Percentiles rank a stretch among this genome's conserved stretches.
Evolutionary conservation across 2,329 filamentous ascomycete genomes (phyloP).

Genomic region (Ophiostoma novo-ulmi): DNA sequence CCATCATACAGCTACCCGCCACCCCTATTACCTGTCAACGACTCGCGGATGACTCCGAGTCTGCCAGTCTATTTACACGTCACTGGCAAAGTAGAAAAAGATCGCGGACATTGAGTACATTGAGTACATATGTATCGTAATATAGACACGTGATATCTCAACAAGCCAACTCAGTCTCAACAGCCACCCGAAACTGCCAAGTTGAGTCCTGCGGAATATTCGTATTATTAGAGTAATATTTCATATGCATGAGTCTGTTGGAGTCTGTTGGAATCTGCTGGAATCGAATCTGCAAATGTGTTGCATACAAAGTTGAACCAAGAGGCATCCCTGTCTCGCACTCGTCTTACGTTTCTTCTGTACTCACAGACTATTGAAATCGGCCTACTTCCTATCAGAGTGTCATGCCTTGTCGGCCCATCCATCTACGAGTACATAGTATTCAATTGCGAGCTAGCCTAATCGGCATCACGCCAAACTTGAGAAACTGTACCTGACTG

Average conservation of each 20-base stretch:
- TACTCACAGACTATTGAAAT: no score
- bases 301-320: background rate
- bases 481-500: background rate
- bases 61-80: slow-evolving; percentile 3
- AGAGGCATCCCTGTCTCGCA: background rate
- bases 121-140: background rate
- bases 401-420: no score
- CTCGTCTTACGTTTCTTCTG: no score
- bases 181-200: slow-evolving; percentile 6
- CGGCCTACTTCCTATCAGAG: no score
- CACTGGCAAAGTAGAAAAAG: slow-evolving; percentile 2
- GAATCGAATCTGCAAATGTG: background rate
- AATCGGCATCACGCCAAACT: background rate
- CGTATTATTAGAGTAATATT: no score
- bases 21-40: background rate
- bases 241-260: no score
- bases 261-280: background rate
- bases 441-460: background rate
- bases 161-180: background rate
- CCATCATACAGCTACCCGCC: background rate
- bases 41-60: background rate
- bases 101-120: background rate
- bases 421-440: no score
- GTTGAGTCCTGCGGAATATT: background rate
- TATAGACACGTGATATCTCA: background rate